phyloP scores from a whole-genome alignment of 805 yeast genomes.

The Lachancea quebecensis region DNA sequence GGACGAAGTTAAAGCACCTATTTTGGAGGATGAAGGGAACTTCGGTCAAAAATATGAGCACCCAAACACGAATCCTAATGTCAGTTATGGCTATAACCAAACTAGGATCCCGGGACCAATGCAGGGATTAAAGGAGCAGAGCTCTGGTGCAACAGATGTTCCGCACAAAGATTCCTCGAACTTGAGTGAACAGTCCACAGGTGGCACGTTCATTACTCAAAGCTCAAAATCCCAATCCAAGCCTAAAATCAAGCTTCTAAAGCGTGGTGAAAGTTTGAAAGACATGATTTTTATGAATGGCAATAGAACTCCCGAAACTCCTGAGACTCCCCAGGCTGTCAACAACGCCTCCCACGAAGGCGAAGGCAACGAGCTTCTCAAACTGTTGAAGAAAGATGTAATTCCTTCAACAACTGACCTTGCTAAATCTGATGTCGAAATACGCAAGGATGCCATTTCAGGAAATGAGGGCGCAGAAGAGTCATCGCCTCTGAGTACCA shows the following conservation, averaged over 20 bases:
- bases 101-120: too few species aligned
- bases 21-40: too few species aligned
- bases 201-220: not conserved
- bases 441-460: too few species aligned
- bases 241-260: slow-evolving; percentile 32
- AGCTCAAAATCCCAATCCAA: slow-evolving; percentile 13
- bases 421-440: too few species aligned
- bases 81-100: too few species aligned
- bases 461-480: too few species aligned
- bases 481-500: too few species aligned
- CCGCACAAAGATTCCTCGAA: not conserved
- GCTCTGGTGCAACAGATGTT: not conserved
- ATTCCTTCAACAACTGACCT: not conserved
- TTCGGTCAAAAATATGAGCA: too few species aligned
- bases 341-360: not conserved
- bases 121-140: not conserved
- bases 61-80: too few species aligned
- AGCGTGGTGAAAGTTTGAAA: slow-evolving; percentile 33
- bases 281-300: slow-evolving; percentile 9
- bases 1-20: slow-evolving; percentile 7
- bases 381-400: slow-evolving; percentile 7
- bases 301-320: not conserved
- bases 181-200: not conserved
- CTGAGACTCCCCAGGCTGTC: not conserved
- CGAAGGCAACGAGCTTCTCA: slow-evolving; percentile 4